phyloP scores from a whole-genome alignment of 1,284 basidiomycete species.

The Ustilago loliicola region DNA sequence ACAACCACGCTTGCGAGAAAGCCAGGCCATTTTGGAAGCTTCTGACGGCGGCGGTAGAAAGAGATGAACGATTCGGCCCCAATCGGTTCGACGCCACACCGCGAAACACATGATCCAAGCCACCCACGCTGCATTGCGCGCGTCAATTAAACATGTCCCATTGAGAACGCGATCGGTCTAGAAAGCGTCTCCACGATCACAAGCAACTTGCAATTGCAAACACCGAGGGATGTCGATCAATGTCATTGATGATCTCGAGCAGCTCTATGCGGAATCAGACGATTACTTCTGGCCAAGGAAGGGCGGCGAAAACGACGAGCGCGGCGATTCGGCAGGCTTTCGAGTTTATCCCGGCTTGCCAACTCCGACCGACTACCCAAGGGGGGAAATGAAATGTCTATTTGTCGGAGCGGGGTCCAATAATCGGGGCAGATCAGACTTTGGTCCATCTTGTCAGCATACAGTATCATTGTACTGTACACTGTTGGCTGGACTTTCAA shows the following conservation, averaged over 20 bases:
- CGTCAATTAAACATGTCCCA: too few relatives aligned
- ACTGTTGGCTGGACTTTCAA: not conserved
- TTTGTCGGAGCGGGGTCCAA: constrained; percentile 2
- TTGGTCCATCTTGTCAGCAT: not conserved
- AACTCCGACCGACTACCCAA: constrained; percentile 1
- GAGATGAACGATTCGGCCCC: not conserved
- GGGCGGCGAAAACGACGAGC: not conserved
- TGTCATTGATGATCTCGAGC: not conserved
- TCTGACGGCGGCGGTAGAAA: not conserved
- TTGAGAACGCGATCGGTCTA: too few relatives aligned
- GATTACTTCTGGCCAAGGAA: not conserved
- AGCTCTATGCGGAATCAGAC: not conserved
- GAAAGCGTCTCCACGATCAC: too few relatives aligned
- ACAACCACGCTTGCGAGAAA: not conserved
- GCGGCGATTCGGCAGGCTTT: not conserved
- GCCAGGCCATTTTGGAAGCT: constrained; percentile 2
- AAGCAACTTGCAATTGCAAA: too few relatives aligned
- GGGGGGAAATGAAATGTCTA: constrained; percentile 3
- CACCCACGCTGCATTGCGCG: not conserved
- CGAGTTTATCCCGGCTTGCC: constrained; percentile 9
- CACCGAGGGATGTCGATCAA: not conserved
- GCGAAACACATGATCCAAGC: not conserved
- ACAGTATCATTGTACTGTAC: not conserved
- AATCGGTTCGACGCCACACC: not conserved
- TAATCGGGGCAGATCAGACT: not conserved